These are phyloP conservation scores for Pseudogymnoascus sp. DNA, from an alignment of 2,329 filamentous ascomycete genomes.

Conservation along the genomic window DNA sequence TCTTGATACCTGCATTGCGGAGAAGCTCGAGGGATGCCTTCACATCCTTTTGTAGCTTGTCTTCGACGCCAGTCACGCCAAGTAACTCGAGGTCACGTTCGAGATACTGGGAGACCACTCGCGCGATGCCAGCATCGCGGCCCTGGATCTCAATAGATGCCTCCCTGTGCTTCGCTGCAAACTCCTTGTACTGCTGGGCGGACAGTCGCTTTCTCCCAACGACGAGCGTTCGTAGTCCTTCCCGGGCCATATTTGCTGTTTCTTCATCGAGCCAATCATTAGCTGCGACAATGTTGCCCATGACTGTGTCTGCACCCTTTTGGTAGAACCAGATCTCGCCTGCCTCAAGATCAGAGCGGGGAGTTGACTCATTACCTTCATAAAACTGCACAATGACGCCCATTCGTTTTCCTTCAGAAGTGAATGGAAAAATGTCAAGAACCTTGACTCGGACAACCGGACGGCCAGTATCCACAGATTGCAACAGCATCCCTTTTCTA, in stretches of 20 bases:
- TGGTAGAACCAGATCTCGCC: slow-evolving; percentile 98
- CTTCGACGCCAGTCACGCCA: slow-evolving; percentile 96
- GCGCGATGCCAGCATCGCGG: slow-evolving; percentile 74
- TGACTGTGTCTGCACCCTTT: slow-evolving; percentile 96
- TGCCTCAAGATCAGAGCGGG: slow-evolving; percentile 40
- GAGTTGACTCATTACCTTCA: slow-evolving; percentile 43
- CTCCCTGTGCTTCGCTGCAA: slow-evolving; percentile 64
- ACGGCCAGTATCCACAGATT: slow-evolving; percentile 65
- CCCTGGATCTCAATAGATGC: slow-evolving; percentile 73
- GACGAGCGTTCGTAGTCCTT: slow-evolving; percentile 87
- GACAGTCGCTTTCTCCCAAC: slow-evolving; percentile 88
- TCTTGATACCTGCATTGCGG: slow-evolving; percentile 95
- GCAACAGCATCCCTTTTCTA: slow-evolving; percentile 73
- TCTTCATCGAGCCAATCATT: slow-evolving; percentile 99
- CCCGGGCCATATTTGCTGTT: slow-evolving; percentile 98
- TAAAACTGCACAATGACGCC: slow-evolving; percentile 89
- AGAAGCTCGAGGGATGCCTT: slow-evolving; percentile 91
- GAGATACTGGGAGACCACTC: slow-evolving; percentile 69
- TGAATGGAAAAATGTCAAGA: slow-evolving; percentile 93
- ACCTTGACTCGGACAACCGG: slow-evolving; percentile 78
- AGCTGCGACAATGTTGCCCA: slow-evolving; percentile 87
- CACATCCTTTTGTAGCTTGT: slow-evolving; percentile 91
- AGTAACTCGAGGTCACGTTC: slow-evolving; percentile 86
- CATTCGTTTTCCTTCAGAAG: slow-evolving; percentile 96
- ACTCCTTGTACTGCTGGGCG: slow-evolving; percentile 69